Evolutionary conservation across 352 stramenopile genomes (phyloP).

Genomic region (Peronosclerospora sorghi): DNA sequence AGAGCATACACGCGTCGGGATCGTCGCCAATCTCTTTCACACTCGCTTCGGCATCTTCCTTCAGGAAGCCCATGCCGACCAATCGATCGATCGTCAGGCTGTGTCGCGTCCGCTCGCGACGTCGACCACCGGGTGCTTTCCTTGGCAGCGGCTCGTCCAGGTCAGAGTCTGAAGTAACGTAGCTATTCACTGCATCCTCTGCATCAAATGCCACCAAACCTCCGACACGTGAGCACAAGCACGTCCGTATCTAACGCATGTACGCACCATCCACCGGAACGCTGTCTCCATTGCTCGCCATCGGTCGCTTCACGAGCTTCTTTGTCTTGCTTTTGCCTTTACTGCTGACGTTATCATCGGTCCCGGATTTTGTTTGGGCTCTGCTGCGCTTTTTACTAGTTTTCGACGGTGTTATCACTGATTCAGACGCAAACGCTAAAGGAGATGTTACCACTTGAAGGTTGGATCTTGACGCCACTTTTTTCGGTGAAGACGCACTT

Average conservation of each 20-base stretch:
- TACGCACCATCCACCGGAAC: slow-evolving; percentile 10
- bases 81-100: slow-evolving; percentile 52
- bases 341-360: background rate
- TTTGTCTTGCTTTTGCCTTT: slow-evolving; percentile 17
- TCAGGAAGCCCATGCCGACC: slow-evolving; percentile 47
- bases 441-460: slow-evolving; percentile 1
- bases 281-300: background rate
- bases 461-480: background rate
- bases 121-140: slow-evolving; percentile 6
- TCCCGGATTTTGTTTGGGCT: slow-evolving; percentile 1
- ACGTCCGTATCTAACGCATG: background rate
- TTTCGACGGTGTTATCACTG: slow-evolving; percentile 2
- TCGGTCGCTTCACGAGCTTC: slow-evolving; percentile 1
- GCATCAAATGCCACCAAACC: background rate
- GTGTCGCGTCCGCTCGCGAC: slow-evolving; percentile 23
- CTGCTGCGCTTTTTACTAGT: slow-evolving; percentile 24
- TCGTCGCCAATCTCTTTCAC: slow-evolving; percentile 43
- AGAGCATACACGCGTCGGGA: slow-evolving; percentile 66
- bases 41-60: slow-evolving; percentile 53
- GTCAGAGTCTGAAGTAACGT: slow-evolving; percentile 14
- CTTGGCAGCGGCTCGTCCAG: slow-evolving; percentile 10
- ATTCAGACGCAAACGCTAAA: background rate
- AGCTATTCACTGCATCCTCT: slow-evolving; percentile 6
- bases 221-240: too few relatives aligned
- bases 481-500: background rate